phyloP scores from a whole-genome alignment of 495 filamentous ascomycete species.

The Aspergillus baeticus region DNA sequence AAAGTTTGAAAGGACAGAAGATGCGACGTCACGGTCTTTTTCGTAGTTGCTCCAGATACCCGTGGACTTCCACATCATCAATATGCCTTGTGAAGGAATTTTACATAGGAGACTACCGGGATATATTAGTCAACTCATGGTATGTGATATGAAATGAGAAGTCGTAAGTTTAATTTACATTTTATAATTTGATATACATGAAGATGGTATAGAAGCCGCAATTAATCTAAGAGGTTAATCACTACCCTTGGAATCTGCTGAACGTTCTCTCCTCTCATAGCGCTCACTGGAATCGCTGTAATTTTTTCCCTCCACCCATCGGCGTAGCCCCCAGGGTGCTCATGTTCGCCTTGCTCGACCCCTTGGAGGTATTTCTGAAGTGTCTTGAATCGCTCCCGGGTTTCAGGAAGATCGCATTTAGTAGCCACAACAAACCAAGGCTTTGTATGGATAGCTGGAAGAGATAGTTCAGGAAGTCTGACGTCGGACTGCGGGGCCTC shows the following conservation, averaged over 20 bases:
- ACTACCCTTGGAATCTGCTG: conserved; percentile 74
- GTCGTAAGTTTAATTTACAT: neutral
- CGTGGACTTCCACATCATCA: too few relatives aligned
- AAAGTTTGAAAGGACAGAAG: too few relatives aligned
- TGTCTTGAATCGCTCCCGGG: conserved; percentile 70
- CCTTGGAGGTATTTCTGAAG: conserved; percentile 66
- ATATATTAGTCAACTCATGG: too few relatives aligned
- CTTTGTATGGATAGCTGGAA: conserved; percentile 74
- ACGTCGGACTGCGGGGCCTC: conserved; percentile 9
- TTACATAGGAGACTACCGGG: too few relatives aligned
- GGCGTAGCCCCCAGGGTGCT: conserved; percentile 69
- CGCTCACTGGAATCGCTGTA: conserved; percentile 79
- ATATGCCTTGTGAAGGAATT: too few relatives aligned
- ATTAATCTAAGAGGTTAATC: conserved; percentile 66
- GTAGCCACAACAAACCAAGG: conserved; percentile 98
- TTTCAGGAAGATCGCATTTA: conserved; percentile 82
- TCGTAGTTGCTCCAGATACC: conserved; percentile 4
- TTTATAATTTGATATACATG: neutral
- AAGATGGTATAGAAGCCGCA: neutral
- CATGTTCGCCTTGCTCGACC: conserved; percentile 54
- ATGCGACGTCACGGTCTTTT: too few relatives aligned
- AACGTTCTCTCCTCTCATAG: conserved; percentile 80
- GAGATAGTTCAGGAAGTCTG: conserved; percentile 32
- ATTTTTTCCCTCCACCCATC: conserved; percentile 66
- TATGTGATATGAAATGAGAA: too few relatives aligned